Base-by-base conservation (phyloP, 495 filamentous ascomycete species). In the Acidomyces sp. region DNA sequence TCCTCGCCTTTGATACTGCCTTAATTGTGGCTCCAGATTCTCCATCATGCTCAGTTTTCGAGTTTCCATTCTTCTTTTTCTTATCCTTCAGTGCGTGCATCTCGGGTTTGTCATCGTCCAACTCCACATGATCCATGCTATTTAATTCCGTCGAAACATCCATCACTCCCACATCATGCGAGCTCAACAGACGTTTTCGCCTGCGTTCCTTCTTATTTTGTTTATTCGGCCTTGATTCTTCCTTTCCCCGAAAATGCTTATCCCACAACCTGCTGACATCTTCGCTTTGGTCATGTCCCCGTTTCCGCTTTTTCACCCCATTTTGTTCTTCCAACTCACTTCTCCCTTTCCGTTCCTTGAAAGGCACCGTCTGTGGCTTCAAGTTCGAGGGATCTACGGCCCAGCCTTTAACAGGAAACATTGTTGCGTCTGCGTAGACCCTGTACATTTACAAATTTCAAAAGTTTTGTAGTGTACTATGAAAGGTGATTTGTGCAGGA, bases 21-120 rank as follows among this genome's bases (percentile, higher is more conserved):
- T 50, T 44, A 13, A 49, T 49, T 33, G 58, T 61, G 32, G 61
- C 63, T 45, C 65, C 43, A 54, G 55, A 40, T 51, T 59, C 43
- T 45, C 40, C 33, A 11, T 41, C 37, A 39, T 46, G 27, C 16
- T 15, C 37, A 33, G 43, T 34, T 30, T 32, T 37, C 30, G 15
- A 34, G 42, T 31, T 39, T 3, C n/a, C 41, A n/a, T 31, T 25
- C 20, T 37, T 40, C 16, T 58, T 56, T 17, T 43, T 18, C 15
- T 55, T 51, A 28, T 55, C 58, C 34, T 51, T 48, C 22, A n/a
- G n/a, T 34, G 15, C 31, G 31, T 6, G 6, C 16, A 6, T 18
- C 6, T 7, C 16, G 20, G 31, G 12, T 15, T 12, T 6, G 15
- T 9, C 15, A 21, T 5, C 9, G 25, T 29, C 22, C 22, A 12